Evolutionary conservation across 176 grass and related monocot genomes (phyloP), one percentile per base, ranked within the genome.

Genomic region (Aechmea fasciata): DNA sequence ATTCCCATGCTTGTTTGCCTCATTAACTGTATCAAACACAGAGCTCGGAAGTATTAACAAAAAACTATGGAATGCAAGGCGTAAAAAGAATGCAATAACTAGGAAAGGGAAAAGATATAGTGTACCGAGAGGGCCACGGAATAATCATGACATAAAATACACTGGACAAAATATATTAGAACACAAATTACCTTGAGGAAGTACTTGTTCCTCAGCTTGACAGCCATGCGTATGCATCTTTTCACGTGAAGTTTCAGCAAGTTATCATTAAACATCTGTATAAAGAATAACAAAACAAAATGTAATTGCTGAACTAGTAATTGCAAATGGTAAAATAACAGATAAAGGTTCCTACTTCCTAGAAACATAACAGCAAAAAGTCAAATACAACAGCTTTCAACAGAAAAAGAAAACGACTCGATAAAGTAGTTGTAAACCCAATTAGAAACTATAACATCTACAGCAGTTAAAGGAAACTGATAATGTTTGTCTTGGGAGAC

Each of bases 221-320:
- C 79, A 54, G 94, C 94, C 80, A 93, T 69, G 54, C 77, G 82
- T 67, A 93, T 69, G 0, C 94, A 99, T 85, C 94, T 85, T 77
- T 93, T 93, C 47, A 99, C 86, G 82, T 90, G 87, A 55, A 99
- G 87, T 71, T 99, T 88, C 75, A 99, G 80, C 72, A 90, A 14
- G 69, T 99, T 99, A 59, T 99, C 94, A 51, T 99, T 99, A 75
- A 99, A 93, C 87, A 99, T 99, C 94, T 99, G 73, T 24, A 51
- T 9, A 66, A 48, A 53, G 15, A 66, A 23, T 63, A 63, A 26
- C 4, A 50, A 70, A 67, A 61, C 55, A 61, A 19, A 18, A 61
- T 61, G 55, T 61, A 61, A 61, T 9, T 19, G 9, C 20, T n/a
- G 10, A 61, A 20, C 20, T 7, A 61, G 55, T 61, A 61, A 61